These are phyloP conservation scores for Phlegmacium glaucopus DNA, from an alignment of 768 basidiomycete genomes.

Conservation along the genomic window DNA sequence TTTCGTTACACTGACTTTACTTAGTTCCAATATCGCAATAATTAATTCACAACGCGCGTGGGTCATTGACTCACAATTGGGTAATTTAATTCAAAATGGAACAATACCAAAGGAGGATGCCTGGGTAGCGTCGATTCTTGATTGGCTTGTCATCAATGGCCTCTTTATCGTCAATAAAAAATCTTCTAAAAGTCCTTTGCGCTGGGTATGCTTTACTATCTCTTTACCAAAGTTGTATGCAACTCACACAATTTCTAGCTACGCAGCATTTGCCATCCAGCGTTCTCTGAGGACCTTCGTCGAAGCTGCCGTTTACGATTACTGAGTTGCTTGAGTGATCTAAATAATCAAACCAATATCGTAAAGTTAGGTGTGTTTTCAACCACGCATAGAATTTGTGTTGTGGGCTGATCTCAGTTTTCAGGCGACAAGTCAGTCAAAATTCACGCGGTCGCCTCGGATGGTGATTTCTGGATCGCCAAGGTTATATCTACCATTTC, in stretches of 20 bases:
- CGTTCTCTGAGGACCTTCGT: slow-evolving; percentile 71
- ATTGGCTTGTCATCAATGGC: slow-evolving; percentile 82
- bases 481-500: slow-evolving; percentile 57
- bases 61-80: slow-evolving; percentile 79
- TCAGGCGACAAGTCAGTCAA: slow-evolving; percentile 50
- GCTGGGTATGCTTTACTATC: neutral
- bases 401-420: neutral
- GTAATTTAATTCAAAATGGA: slow-evolving; percentile 72
- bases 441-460: slow-evolving; percentile 56
- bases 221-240: neutral
- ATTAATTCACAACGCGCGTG: slow-evolving; percentile 65
- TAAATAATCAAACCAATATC: slow-evolving; percentile 53
- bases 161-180: slow-evolving; percentile 76
- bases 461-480: slow-evolving; percentile 79
- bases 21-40: slow-evolving; percentile 41
- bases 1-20: slow-evolving; percentile 7
- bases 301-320: slow-evolving; percentile 66
- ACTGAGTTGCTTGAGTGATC: slow-evolving; percentile 69
- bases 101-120: slow-evolving; percentile 76
- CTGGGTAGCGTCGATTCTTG: slow-evolving; percentile 71
- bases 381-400: neutral
- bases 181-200: slow-evolving; percentile 58
- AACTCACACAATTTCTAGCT: slow-evolving; percentile 39
- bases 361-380: slow-evolving; percentile 47
- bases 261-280: slow-evolving; percentile 56